A percentile compares a stretch with the other conserved stretches of the same genome.
These are phyloP conservation scores for Ramichloridium luteum DNA, from an alignment of 2,329 filamentous ascomycete species.

Conservation along the genomic window DNA sequence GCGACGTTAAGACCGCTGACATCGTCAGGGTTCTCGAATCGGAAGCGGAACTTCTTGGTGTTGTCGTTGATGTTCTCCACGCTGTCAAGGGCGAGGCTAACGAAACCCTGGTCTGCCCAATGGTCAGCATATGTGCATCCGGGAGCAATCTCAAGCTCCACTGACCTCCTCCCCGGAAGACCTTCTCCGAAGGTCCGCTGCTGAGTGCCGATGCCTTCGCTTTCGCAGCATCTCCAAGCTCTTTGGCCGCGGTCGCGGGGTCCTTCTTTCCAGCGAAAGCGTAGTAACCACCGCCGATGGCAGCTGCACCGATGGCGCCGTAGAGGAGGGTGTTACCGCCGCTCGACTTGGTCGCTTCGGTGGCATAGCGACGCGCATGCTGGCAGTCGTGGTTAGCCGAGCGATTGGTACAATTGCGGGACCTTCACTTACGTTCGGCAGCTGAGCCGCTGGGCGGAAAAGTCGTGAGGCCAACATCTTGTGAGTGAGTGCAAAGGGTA, in stretches of 20 bases:
- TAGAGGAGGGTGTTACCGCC: conserved; percentile 50
- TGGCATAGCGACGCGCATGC: conserved; percentile 63
- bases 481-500: too few relatives aligned
- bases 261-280: conserved; percentile 14
- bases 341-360: conserved; percentile 42
- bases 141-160: conserved; percentile 1
- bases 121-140: too few relatives aligned
- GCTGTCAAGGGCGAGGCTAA: conserved; percentile 66
- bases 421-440: conserved; percentile 24
- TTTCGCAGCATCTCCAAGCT: conserved; percentile 23
- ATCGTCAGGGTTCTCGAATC: conserved; percentile 69
- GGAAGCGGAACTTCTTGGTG: conserved; percentile 85
- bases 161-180: conserved; percentile 56
- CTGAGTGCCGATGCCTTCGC: conserved; percentile 26
- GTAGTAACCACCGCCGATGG: conserved; percentile 44
- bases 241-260: conserved; percentile 14
- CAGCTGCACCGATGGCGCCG: conserved; percentile 45
- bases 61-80: conserved; percentile 81
- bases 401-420: conserved; percentile 5
- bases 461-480: conserved; percentile 17
- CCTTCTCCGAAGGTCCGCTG: conserved; percentile 32
- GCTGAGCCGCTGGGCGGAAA: conserved; percentile 17
- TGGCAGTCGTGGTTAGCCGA: conserved; percentile 24
- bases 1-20: conserved; percentile 72
- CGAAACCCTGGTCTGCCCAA: conserved; percentile 64